phyloP scores from a whole-genome alignment of 2,329 filamentous ascomycete genomes.

The Xylariaceae sp. region DNA sequence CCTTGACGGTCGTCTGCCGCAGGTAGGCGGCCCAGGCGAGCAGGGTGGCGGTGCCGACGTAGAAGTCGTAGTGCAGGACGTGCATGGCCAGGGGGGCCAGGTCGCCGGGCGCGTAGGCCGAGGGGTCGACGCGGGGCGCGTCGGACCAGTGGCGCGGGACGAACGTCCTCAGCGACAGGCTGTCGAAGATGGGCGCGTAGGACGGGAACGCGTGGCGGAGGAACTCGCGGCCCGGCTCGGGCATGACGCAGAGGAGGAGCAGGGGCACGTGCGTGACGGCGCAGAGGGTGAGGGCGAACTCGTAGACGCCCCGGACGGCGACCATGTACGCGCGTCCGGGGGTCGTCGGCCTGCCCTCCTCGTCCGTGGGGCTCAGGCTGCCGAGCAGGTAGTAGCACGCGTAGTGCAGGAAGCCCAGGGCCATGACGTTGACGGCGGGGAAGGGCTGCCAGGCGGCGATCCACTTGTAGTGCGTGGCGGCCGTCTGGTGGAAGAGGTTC shows the following conservation, averaged over 20 bases:
- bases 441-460: conserved; percentile 29
- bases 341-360: conserved; percentile 20
- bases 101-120: conserved; percentile 20
- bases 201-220: conserved; percentile 19
- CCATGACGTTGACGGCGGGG: conserved; percentile 19
- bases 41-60: conserved; percentile 22
- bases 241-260: conserved; percentile 20
- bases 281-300: conserved; percentile 24
- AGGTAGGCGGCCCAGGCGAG: conserved; percentile 29
- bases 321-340: conserved; percentile 23
- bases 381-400: conserved; percentile 22
- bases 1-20: conserved; percentile 21
- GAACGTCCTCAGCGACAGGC: conserved; percentile 25
- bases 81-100: conserved; percentile 20
- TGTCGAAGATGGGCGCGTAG: conserved; percentile 18
- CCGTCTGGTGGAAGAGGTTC: conserved; percentile 18
- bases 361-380: conserved; percentile 20
- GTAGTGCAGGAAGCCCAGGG: conserved; percentile 21
- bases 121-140: conserved; percentile 17
- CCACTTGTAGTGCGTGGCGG: conserved; percentile 26
- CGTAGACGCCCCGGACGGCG: conserved; percentile 26
- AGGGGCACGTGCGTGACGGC: conserved; percentile 24
- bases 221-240: conserved; percentile 15
- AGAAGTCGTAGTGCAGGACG: conserved; percentile 30
- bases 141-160: conserved; percentile 18